A percentile compares a stretch with the other conserved stretches of the same genome.
These are phyloP conservation scores for Jatropha curcas DNA, from an alignment of 345 rosid species.

Conservation along the genomic window DNA sequence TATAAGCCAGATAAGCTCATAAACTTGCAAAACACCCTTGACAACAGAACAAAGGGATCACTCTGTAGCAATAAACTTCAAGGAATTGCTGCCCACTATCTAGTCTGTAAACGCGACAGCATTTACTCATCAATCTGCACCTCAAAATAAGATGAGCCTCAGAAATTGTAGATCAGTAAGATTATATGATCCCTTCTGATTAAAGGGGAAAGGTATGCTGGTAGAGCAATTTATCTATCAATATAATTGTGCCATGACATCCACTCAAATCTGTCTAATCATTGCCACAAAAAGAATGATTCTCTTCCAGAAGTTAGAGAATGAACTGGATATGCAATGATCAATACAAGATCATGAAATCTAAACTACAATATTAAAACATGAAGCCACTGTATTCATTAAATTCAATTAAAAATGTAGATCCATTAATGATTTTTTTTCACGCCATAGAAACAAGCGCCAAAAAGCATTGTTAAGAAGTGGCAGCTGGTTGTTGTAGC, in stretches of 20 bases:
- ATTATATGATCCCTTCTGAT: background rate
- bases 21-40: background rate
- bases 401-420: background rate
- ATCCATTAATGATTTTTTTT: too few species aligned
- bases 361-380: background rate
- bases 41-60: background rate
- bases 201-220: background rate
- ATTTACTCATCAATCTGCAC: slow-evolving; percentile 55
- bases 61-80: background rate
- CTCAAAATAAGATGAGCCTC: background rate
- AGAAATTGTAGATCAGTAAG: background rate
- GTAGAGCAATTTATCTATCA: background rate
- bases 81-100: background rate
- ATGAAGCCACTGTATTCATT: background rate
- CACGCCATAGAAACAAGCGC: too few species aligned
- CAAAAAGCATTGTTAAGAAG: too few species aligned
- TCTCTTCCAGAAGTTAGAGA: background rate
- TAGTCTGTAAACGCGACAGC: slow-evolving; percentile 8
- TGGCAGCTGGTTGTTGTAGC: too few species aligned
- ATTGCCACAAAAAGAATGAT: background rate
- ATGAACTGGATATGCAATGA: background rate
- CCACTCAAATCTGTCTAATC: background rate
- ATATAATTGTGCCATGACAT: background rate
- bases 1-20: background rate
- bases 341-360: background rate